These are phyloP conservation scores for Oldenlandia corymbosa DNA, from an alignment of 257 asterid genomes.

Conservation along the genomic window DNA sequence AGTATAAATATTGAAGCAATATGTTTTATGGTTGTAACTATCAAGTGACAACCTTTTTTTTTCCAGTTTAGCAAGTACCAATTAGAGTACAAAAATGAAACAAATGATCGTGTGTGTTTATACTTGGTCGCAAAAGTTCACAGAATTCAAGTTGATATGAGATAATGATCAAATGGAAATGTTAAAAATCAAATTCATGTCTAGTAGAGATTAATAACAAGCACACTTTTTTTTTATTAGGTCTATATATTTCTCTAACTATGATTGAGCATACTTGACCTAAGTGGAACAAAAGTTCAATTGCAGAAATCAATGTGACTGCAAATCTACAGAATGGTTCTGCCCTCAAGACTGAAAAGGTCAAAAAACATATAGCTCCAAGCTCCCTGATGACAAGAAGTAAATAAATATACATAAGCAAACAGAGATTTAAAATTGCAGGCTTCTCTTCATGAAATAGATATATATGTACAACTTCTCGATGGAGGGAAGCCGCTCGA, in stretches of 20 bases:
- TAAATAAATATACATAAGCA: slow-evolving; percentile 14
- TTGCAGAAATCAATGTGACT: slow-evolving; percentile 4
- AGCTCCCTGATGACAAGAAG: not conserved
- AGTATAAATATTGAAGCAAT: too few species aligned
- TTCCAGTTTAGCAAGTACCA: too few species aligned
- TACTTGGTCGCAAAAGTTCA: not conserved
- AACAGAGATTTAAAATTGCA: slow-evolving; percentile 18
- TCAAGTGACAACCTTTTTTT: too few species aligned
- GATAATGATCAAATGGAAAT: too few species aligned
- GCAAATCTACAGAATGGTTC: slow-evolving; percentile 8
- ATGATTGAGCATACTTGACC: not conserved
- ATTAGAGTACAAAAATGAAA: too few species aligned
- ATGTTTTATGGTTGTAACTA: too few species aligned
- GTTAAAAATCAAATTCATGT: too few species aligned
- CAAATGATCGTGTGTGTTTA: too few species aligned
- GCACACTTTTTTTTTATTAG: too few species aligned
- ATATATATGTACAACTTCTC: slow-evolving; percentile 40
- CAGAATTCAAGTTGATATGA: not conserved
- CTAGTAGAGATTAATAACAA: too few species aligned
- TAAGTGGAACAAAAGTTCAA: not conserved
- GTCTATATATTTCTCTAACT: not conserved
- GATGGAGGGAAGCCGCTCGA: slow-evolving; percentile 39
- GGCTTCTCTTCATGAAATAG: slow-evolving; percentile 36
- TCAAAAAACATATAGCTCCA: not conserved
- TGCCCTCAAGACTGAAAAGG: not conserved